Percentiles rank a stretch among this genome's conserved stretches.
These are phyloP conservation scores for Pulveroboletus sp. DNA, from an alignment of 768 basidiomycete species.

Conservation along the genomic window DNA sequence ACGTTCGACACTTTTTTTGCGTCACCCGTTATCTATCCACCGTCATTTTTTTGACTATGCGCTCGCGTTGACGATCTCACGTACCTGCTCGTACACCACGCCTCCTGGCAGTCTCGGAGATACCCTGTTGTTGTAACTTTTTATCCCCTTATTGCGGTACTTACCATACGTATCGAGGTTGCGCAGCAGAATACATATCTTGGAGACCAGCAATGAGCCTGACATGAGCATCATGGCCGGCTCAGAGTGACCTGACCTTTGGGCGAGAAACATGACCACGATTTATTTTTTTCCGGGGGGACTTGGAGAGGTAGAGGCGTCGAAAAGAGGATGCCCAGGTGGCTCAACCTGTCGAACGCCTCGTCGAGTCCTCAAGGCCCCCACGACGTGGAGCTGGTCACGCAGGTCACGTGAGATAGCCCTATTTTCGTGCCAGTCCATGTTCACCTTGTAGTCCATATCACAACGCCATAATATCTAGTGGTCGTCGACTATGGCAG, in stretches of 20 bases:
- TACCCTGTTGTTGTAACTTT: conserved; percentile 33
- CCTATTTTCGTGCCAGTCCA: background rate
- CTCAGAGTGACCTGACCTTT: background rate
- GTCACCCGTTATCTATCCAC: conserved; percentile 14
- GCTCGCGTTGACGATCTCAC: conserved; percentile 30
- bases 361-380: conserved; percentile 1
- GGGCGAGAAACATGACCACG: background rate
- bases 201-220: conserved; percentile 18
- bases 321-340: background rate
- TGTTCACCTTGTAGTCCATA: no score
- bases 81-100: conserved; percentile 18
- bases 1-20: conserved; percentile 13
- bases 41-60: conserved; percentile 21
- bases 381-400: no score
- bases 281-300: background rate
- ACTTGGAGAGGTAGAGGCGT: background rate
- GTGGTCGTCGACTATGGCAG: conserved; percentile 12
- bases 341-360: background rate
- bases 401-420: conserved; percentile 6
- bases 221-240: background rate
- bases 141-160: conserved; percentile 24
- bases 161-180: conserved; percentile 26
- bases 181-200: conserved; percentile 35
- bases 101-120: conserved; percentile 29
- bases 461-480: no score